phyloP scores from a whole-genome alignment of 2,329 filamentous ascomycete species.

The Colletotrichum horii region DNA sequence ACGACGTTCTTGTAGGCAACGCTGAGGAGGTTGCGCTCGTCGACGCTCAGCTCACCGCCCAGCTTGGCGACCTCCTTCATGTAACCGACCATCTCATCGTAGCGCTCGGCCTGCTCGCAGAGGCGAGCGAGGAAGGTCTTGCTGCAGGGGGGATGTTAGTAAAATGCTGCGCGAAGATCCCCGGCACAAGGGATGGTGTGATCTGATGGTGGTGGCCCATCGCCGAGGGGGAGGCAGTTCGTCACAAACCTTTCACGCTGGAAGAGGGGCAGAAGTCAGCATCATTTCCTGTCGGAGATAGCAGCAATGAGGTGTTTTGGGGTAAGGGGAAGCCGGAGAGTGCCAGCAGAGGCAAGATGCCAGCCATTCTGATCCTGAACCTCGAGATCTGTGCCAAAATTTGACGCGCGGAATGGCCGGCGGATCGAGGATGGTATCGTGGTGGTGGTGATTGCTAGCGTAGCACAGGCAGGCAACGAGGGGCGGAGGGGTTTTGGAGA shows the following conservation, averaged over 20 bases:
- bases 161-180: background rate
- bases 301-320: constrained; percentile 7
- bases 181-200: constrained; percentile 8
- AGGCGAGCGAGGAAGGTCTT: constrained; percentile 99
- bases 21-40: constrained; percentile 98
- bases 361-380: background rate
- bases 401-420: background rate
- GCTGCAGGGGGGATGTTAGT: constrained; percentile 55
- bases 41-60: constrained; percentile 82
- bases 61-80: constrained; percentile 99
- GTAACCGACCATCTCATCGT: constrained; percentile 99
- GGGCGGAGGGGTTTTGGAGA: constrained; percentile 19
- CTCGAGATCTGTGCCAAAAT: background rate
- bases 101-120: constrained; percentile 99
- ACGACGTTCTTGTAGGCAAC: constrained; percentile 99
- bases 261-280: constrained; percentile 40
- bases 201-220: constrained; percentile 6
- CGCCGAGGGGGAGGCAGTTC: constrained; percentile 2
- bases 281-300: constrained; percentile 20
- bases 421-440: background rate
- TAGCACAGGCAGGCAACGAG: constrained; percentile 8
- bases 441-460: background rate
- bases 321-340: background rate
- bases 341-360: background rate
- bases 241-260: constrained; percentile 72